Conservation (phyloP, 148 eudicot species). For the Chenopodium berlandieri region DNA sequence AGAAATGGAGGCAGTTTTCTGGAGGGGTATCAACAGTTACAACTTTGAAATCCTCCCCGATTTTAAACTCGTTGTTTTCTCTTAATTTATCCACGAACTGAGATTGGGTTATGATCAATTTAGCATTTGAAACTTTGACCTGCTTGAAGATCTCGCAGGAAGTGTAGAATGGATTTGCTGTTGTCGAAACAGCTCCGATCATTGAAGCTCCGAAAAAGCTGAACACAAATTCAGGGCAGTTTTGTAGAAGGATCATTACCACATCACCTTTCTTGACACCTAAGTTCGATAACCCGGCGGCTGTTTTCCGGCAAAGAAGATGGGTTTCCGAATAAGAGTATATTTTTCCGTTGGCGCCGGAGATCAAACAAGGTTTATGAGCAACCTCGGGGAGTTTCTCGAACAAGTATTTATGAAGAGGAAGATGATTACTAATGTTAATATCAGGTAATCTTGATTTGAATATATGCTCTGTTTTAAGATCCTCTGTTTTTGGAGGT, state of each 20-base stretch:
- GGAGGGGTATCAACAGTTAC: slow-evolving; percentile 55
- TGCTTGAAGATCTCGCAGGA: slow-evolving; percentile 63
- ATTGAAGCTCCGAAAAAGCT: slow-evolving; percentile 71
- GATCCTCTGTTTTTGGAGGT: neutral
- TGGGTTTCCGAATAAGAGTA: slow-evolving; percentile 58
- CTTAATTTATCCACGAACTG: slow-evolving; percentile 61
- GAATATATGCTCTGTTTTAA: slow-evolving; percentile 34
- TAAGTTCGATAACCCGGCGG: slow-evolving; percentile 43
- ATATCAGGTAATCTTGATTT: slow-evolving; percentile 37
- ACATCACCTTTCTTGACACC: slow-evolving; percentile 57
- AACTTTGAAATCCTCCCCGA: slow-evolving; percentile 43
- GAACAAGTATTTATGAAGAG: slow-evolving; percentile 54
- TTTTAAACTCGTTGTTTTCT: slow-evolving; percentile 16
- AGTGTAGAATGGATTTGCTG: slow-evolving; percentile 79
- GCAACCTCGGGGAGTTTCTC: slow-evolving; percentile 31
- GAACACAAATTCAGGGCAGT: slow-evolving; percentile 71
- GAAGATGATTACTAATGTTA: slow-evolving; percentile 34
- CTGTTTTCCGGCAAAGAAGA: slow-evolving; percentile 51
- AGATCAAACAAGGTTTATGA: slow-evolving; percentile 49
- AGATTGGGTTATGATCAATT: slow-evolving; percentile 57
- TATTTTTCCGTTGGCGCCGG: slow-evolving; percentile 37
- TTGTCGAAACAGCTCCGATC: slow-evolving; percentile 70
- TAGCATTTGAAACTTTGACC: slow-evolving; percentile 39
- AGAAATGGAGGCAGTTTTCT: slow-evolving; percentile 51
- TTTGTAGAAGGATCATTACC: slow-evolving; percentile 64